Conservation (phyloP, 352 stramenopile genomes). For the Phytophthora quininea region DNA sequence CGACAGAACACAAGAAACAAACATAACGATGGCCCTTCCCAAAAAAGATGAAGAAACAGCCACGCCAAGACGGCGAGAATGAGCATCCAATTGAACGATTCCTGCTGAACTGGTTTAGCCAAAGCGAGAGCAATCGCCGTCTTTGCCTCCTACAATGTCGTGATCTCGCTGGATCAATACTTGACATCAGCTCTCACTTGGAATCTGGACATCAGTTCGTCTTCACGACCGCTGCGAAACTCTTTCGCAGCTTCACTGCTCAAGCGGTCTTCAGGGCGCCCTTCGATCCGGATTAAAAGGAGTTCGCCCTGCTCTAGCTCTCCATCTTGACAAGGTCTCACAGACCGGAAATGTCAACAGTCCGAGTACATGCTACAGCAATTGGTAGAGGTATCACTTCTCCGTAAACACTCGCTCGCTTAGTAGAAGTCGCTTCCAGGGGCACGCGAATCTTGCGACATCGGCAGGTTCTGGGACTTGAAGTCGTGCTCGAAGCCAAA, state of each 20-base stretch:
- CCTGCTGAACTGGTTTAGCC: slow-evolving; percentile 12
- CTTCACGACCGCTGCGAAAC: too few relatives aligned
- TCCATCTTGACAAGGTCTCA: neutral
- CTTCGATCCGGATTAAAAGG: too few relatives aligned
- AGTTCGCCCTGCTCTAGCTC: too few relatives aligned
- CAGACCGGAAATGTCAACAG: too few relatives aligned
- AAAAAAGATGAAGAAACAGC: slow-evolving; percentile 38
- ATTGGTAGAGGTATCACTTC: neutral
- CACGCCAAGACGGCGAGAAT: slow-evolving; percentile 11
- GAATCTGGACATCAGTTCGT: too few relatives aligned
- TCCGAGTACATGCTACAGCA: neutral
- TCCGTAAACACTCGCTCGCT: neutral
- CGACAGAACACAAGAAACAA: slow-evolving; percentile 5
- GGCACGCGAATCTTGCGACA: slow-evolving; percentile 74
- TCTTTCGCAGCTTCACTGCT: too few relatives aligned
- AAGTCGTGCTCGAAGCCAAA: slow-evolving; percentile 83
- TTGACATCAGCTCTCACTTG: too few relatives aligned
- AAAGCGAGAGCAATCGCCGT: neutral
- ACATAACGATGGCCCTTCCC: slow-evolving; percentile 5
- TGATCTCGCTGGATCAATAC: too few relatives aligned
- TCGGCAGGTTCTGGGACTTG: slow-evolving; percentile 84
- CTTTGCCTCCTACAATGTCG: too few relatives aligned
- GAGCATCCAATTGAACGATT: slow-evolving; percentile 20
- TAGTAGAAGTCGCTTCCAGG: slow-evolving; percentile 79
- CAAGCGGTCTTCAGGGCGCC: too few relatives aligned